Evolutionary conservation across 495 filamentous ascomycete genomes (phyloP).

Genomic region (Mytilinidion resinicola): DNA sequence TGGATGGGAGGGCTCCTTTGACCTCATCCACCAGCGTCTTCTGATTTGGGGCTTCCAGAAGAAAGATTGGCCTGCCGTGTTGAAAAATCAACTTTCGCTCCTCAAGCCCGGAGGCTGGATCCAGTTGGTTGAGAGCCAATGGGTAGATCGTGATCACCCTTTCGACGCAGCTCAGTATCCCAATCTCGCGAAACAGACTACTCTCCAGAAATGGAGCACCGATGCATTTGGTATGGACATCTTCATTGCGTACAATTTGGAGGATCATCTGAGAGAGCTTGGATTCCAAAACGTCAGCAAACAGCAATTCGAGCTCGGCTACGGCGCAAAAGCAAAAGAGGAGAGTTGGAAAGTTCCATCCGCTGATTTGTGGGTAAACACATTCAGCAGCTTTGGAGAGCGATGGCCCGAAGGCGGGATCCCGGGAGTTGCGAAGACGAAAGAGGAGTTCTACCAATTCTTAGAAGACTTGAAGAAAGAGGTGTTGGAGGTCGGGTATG

Average conservation of each 20-base stretch:
- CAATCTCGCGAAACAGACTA: slow-evolving; percentile 10
- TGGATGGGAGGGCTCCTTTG: slow-evolving; percentile 13
- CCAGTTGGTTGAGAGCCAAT: slow-evolving; percentile 17
- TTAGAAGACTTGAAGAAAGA: slow-evolving; percentile 12
- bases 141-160: slow-evolving; percentile 4
- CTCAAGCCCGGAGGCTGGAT: slow-evolving; percentile 17
- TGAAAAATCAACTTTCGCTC: slow-evolving; percentile 5
- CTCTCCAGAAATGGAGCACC: slow-evolving; percentile 14
- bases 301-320: slow-evolving; percentile 23
- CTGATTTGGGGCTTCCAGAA: slow-evolving; percentile 14
- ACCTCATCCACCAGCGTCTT: slow-evolving; percentile 18
- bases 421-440: slow-evolving; percentile 8
- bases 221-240: slow-evolving; percentile 23
- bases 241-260: slow-evolving; percentile 23
- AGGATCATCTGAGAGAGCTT: slow-evolving; percentile 15
- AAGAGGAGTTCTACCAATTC: slow-evolving; percentile 9
- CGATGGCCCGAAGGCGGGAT: slow-evolving; percentile 15
- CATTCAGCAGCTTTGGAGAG: slow-evolving; percentile 15
- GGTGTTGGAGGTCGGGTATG: slow-evolving; percentile 9
- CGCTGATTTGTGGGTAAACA: slow-evolving; percentile 19
- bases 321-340: slow-evolving; percentile 14
- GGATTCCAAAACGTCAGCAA: slow-evolving; percentile 20
- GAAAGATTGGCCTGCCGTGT: slow-evolving; percentile 11
- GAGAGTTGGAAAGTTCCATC: slow-evolving; percentile 8
- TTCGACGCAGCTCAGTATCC: neutral